Evolutionary conservation across 202 grass and related monocot genomes (phyloP), one percentile per base, ranked within the genome.

Genomic region (Digitaria exilis): DNA sequence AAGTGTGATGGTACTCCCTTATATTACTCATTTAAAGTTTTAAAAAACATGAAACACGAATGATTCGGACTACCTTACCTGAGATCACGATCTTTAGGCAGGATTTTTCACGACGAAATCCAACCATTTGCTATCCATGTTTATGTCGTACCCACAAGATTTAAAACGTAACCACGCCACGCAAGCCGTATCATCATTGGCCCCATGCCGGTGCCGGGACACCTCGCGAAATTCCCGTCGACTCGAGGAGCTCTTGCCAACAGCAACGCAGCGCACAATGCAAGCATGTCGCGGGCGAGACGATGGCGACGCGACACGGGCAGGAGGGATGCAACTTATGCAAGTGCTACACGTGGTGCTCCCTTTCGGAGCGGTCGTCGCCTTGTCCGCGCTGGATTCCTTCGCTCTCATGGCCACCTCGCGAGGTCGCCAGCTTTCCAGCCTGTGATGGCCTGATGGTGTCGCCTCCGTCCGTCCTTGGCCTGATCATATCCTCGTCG

Each of bases 341-440:
- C 34, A 18, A 22, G 52, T 0, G 52, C 52, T 58, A 11, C 84
- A 84, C 84, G 76, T 80, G 88, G 15, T 39, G 28, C 34, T 46
- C 77, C 28, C 16, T 77, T 46, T 17, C 22, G 2, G 37, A 41
- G 21, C 0, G 18, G 9, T 48, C 63, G 37, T 7, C 9, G 7
- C 21, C 31, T 39, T 16, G 37, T 65, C 51, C 30, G 39, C 39
- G 7, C 37, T 24, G 42, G 64, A 55, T 74, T 14, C 2, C 34
- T 49, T 21, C 22, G 6, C 3, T 3, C 16, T 34, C 22, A 60
- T 6, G 55, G 75, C 75, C 35, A 42, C 39, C 65, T 46, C 8
- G 55, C 60, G 26, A 25, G 31, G 26, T 75, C 34, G 46, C 65
- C 72, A 24, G 52, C 52, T 87, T 80, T 87, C 88, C 89, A 87